These are phyloP conservation scores for Apophysomyces elegans DNA, from an alignment of 371 early-diverging fungal species.

Conservation along the genomic window DNA sequence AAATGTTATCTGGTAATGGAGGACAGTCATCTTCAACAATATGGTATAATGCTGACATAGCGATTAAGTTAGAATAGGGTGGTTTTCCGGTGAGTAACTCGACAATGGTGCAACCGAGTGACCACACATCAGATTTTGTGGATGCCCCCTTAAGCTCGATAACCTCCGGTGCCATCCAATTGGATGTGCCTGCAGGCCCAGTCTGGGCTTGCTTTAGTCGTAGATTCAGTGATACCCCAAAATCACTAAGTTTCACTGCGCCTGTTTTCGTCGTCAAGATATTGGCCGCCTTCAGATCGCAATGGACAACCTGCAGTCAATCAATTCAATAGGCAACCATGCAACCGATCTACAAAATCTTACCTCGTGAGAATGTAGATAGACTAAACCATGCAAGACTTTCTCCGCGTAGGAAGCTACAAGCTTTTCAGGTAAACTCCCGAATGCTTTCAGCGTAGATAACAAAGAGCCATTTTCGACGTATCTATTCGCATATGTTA, in stretches of 20 bases:
- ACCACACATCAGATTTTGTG: constrained; percentile 89
- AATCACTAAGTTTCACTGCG: constrained; percentile 91
- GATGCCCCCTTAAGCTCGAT: constrained; percentile 83
- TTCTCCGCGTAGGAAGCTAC: constrained; percentile 87
- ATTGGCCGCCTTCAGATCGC: constrained; percentile 96
- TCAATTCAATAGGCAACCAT: background rate
- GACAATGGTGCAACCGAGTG: constrained; percentile 85
- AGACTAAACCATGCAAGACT: constrained; percentile 84
- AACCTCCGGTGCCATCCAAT: constrained; percentile 99
- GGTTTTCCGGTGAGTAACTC: constrained; percentile 89
- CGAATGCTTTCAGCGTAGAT: constrained; percentile 86
- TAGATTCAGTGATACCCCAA: constrained; percentile 88
- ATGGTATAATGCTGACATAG: constrained; percentile 87
- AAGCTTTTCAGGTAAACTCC: constrained; percentile 87
- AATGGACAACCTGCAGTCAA: constrained; percentile 73
- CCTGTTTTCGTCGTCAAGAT: constrained; percentile 92
- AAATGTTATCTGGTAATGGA: constrained; percentile 78
- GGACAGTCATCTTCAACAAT: constrained; percentile 88
- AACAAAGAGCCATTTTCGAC: constrained; percentile 94
- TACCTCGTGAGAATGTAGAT: constrained; percentile 84
- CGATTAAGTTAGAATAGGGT: constrained; percentile 79
- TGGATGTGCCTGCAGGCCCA: constrained; percentile 88
- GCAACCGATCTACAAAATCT: background rate
- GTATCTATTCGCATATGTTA: constrained; percentile 37
- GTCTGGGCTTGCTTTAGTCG: constrained; percentile 64